Base-by-base conservation (phyloP, 2,329 filamentous ascomycete species). In the Pseudophaeomoniella oleicola region DNA sequence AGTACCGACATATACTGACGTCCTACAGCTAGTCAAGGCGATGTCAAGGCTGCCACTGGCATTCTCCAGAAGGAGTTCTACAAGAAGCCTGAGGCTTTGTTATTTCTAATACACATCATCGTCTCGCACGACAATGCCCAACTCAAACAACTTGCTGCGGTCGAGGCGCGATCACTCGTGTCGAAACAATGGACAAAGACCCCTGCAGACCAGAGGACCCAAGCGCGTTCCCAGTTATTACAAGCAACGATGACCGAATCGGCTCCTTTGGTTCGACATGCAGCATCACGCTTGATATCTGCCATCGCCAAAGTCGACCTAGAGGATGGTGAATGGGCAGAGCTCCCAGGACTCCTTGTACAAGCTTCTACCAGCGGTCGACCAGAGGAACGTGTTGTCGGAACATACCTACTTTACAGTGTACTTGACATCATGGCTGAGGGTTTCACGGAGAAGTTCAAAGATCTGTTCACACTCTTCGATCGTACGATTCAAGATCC, bases 41-140 rank as follows among this genome's bases (percentile, higher is more conserved):
- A 78, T 62, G 78, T 93, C 60, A 92, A 94, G 72, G 76, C 81
- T 47, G 85, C 87, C 44, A 98, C 88, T 13, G 76, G 81, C 40
- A 78, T 86, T 51, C 75, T 96, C 42, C 87, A 93, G 62, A 90
- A 92, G 62, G 83, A 82, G 62, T 96, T 84, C 69, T 96, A 93
- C 67, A 78, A 76, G 51, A 75, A 85, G 48, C 81, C 88, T 29
- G 75, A 86, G 51, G 84, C 85, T 12, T 75, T 96, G 39, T 71
- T 88, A 38, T 76, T 83, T 50, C 79, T 96, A 44, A 74, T 96
- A 48, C 85, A 94, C 62, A 78, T 94, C 52, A 72, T 92, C 48
- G 81, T 85, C 50, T 83, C 80, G 40, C 80, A 94, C 59, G 67
- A 77, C 42, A 66, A 70, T 53, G 57, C 71, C 33, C 73, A 78